These are phyloP conservation scores for Phaseolus lunatus DNA, from an alignment of 306 rosid species.

Conservation along the genomic window DNA sequence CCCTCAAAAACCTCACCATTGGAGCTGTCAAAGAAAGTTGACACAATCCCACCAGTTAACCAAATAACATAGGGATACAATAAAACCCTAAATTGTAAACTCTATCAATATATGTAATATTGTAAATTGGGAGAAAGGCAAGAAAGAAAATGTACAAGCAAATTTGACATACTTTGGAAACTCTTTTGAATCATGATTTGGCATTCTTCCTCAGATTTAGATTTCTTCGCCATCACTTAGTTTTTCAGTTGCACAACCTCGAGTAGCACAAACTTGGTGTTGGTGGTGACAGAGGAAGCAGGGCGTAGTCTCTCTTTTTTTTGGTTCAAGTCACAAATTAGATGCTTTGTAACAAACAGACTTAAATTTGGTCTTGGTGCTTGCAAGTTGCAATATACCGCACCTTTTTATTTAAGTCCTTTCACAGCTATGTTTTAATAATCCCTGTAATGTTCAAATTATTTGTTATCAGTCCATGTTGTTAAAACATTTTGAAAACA, in stretches of 20 bases:
- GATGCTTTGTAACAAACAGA: too few relatives aligned
- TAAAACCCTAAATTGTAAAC: slow-evolving; percentile 13
- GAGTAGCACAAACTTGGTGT: neutral
- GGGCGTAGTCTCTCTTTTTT: neutral
- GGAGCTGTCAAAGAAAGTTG: slow-evolving; percentile 55
- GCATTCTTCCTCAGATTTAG: slow-evolving; percentile 50
- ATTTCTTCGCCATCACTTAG: neutral
- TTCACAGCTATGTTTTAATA: too few relatives aligned
- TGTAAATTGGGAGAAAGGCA: neutral
- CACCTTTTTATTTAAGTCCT: too few relatives aligned
- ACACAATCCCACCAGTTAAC: slow-evolving; percentile 41
- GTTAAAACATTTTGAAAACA: too few relatives aligned
- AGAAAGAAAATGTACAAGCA: neutral
- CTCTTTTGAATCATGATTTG: slow-evolving; percentile 63
- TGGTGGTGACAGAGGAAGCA: neutral
- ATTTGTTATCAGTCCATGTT: too few relatives aligned
- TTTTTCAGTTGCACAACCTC: neutral
- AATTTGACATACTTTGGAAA: slow-evolving; percentile 55
- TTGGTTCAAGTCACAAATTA: too few relatives aligned
- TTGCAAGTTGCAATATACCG: too few relatives aligned
- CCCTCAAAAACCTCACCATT: slow-evolving; percentile 65
- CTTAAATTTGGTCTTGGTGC: too few relatives aligned
- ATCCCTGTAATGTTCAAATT: too few relatives aligned
- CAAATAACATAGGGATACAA: neutral
- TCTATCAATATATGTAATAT: neutral